Evolutionary conservation across 345 rosid genomes (phyloP).

Genomic region (Pugionium dolabratum): DNA sequence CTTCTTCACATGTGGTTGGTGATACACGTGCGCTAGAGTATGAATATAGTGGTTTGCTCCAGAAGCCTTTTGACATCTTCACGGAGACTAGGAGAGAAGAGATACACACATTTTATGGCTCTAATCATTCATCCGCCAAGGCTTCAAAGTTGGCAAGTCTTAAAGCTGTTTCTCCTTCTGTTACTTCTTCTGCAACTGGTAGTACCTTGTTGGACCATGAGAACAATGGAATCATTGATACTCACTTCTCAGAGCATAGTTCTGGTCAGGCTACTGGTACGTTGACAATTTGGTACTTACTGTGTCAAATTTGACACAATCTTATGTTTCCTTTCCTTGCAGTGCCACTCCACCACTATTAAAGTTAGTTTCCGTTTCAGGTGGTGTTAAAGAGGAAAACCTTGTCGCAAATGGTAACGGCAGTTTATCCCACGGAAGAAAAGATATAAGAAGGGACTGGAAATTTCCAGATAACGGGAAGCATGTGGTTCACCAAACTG

Average conservation of each 20-base stretch:
- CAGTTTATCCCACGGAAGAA: conserved; percentile 41
- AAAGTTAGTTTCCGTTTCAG: conserved; percentile 42
- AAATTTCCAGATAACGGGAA: conserved; percentile 45
- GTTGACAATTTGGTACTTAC: conserved; percentile 29
- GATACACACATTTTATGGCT: conserved; percentile 58
- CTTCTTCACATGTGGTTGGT: conserved; percentile 42
- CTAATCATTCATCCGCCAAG: conserved; percentile 42
- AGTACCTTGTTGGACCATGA: conserved; percentile 49
- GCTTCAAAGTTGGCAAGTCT: conserved; percentile 42
- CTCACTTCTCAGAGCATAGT: conserved; percentile 39
- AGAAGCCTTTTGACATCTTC: conserved; percentile 38
- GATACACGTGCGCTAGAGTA: conserved; percentile 33
- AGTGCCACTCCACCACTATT: conserved; percentile 15
- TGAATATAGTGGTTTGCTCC: conserved; percentile 22
- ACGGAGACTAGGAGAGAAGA: conserved; percentile 57
- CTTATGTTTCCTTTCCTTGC: conserved; percentile 22
- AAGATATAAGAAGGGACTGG: conserved; percentile 40
- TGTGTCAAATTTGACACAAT: background rate
- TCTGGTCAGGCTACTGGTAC: conserved; percentile 56
- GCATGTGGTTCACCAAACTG: conserved; percentile 40
- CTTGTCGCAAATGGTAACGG: conserved; percentile 42
- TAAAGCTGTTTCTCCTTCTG: conserved; percentile 46
- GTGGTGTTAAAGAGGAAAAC: conserved; percentile 42
- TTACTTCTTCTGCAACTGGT: conserved; percentile 44
- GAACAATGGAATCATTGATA: conserved; percentile 35